Conservation (phyloP, 495 filamentous ascomycete genomes). For the Aspergillus carlsbadensis region DNA sequence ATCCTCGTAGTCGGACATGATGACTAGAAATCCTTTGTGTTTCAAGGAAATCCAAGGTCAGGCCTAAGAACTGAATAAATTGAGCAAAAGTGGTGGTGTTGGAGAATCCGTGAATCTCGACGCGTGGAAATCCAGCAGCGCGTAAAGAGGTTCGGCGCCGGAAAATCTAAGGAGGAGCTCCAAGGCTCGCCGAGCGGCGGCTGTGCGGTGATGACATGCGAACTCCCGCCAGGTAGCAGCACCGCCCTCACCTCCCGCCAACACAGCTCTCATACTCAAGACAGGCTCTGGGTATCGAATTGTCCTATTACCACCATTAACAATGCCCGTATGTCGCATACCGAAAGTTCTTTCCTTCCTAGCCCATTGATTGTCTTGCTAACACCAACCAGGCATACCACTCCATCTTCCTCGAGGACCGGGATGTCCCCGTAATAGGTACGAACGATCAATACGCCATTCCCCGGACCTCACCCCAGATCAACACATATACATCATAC, state of each 20-base stretch:
- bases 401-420: conserved; percentile 86
- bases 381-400: conserved; percentile 71
- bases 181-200: conserved; percentile 9
- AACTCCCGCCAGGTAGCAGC: conserved; percentile 28
- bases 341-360: neutral
- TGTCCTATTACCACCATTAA: conserved; percentile 21
- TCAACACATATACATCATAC: neutral
- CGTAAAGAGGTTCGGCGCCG: conserved; percentile 48
- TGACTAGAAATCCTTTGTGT: conserved; percentile 16
- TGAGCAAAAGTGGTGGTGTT: neutral
- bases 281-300: conserved; percentile 21
- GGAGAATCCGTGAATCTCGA: conserved; percentile 22
- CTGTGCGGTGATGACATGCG: conserved; percentile 39
- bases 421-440: conserved; percentile 66
- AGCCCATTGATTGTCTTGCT: neutral
- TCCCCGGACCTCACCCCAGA: neutral
- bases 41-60: neutral
- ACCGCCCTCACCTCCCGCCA: conserved; percentile 24
- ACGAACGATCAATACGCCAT: conserved; percentile 28
- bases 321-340: conserved; percentile 49
- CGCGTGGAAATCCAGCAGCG: conserved; percentile 36
- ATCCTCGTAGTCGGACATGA: conserved; percentile 90
- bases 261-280: conserved; percentile 20
- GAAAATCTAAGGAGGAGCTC: conserved; percentile 39
- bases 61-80: neutral